A percentile compares a stretch with the other conserved stretches of the same genome.
Conservation (phyloP, 1,284 basidiomycete genomes). For the Volvariella volvacea region DNA sequence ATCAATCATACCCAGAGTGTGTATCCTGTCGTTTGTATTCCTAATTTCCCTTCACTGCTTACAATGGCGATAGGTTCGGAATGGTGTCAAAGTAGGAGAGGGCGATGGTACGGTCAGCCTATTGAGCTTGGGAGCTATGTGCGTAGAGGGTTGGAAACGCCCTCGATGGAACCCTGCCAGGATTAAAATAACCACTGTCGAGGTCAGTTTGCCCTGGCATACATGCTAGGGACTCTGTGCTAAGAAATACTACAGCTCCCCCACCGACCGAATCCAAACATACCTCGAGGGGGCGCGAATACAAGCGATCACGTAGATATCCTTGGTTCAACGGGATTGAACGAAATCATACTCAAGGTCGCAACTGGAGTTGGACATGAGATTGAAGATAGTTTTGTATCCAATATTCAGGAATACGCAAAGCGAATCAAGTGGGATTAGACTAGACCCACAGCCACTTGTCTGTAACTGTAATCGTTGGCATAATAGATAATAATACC, state of each 20-base stretch:
- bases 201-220: conserved; percentile 38
- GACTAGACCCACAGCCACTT: too few relatives aligned
- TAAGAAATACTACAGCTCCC: conserved; percentile 49
- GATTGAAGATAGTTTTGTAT: conserved; percentile 70
- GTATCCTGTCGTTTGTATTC: conserved; percentile 7
- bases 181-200: conserved; percentile 81
- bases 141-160: conserved; percentile 90
- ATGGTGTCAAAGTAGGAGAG: conserved; percentile 86
- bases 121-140: conserved; percentile 91
- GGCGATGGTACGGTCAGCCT: conserved; percentile 96
- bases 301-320: conserved; percentile 94
- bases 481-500: too few relatives aligned
- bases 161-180: conserved; percentile 91
- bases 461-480: too few relatives aligned
- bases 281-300: conserved; percentile 84
- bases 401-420: conserved; percentile 75
- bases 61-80: conserved; percentile 43
- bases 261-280: conserved; percentile 73
- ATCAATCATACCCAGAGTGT: conserved; percentile 51
- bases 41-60: conserved; percentile 1
- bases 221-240: conserved; percentile 7
- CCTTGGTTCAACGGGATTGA: conserved; percentile 81
- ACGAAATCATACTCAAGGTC: conserved; percentile 88
- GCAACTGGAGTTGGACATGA: conserved; percentile 73
- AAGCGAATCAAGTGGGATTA: conserved; percentile 75